Evolutionary conservation across 345 rosid species (phyloP), one percentile per base, ranked within the genome.

Genomic region (Citrus sp.): DNA sequence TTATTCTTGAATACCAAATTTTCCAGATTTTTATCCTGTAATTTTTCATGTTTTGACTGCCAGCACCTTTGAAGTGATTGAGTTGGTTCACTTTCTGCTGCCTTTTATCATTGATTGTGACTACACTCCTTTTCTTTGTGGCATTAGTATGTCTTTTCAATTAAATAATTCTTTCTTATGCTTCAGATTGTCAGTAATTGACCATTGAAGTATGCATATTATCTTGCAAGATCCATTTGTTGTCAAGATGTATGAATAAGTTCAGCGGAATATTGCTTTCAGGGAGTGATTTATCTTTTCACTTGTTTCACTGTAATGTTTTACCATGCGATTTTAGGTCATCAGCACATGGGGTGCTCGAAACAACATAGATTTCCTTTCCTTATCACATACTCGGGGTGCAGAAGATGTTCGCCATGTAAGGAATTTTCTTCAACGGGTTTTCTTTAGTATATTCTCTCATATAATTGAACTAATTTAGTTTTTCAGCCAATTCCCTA

Each of bases 341-440:
- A 89, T 91, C 30, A 85, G 92, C 83, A 84, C 91, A n/a, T 91
- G 95, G 95, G 93, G 95, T 68, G 88, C 79, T 66, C 84, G 56
- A 49, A 91, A 89, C 84, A 91, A 80, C 22, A 91, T 91, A 66
- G 95, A 91, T 79, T 73, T 91, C 84, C 93, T 91, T 69, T 89
- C 93, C 1, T 84, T 91, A 69, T 91, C 95, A 12, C 81, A 85
- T 73, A 88, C 93, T 32, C 78, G 95, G 32, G 85, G 85, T 84
- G 93, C 90, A 34, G 95, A 89, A 85, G 95, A 91, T 81, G 66
- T 91, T 78, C 90, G 92, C 54, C 90, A 86, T 65, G 95, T 87
- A 79, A 84, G 89, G 54, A 73, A 51, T 74, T 72, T 76, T 49
- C 38, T 70, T 49, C 32, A 24, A 19, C 58, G n/a, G 70, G 59